Conservation (phyloP, 116 monocot genomes). For the Iris pallida region DNA sequence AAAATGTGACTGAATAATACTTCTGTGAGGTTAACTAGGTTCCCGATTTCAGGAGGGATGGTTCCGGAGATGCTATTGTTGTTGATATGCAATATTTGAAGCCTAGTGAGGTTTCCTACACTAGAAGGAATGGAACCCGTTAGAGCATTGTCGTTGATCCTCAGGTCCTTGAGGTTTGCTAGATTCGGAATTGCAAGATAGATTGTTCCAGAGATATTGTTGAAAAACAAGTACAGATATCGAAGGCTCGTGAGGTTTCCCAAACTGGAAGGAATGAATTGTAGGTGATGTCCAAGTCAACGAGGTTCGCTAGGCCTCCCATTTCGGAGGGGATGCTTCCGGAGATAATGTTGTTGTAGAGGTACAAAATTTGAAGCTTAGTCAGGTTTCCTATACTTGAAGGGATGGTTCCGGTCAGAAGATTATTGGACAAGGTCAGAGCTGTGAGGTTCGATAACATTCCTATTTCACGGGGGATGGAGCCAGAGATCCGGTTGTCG, state of each 20-base stretch:
- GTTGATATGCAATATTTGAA: neutral
- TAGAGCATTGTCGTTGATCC: neutral
- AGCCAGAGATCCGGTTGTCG: conserved; percentile 24
- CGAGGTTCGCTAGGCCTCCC: conserved; percentile 16
- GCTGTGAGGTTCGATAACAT: conserved; percentile 12
- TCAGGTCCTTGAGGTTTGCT: neutral
- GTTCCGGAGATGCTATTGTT: conserved; percentile 7
- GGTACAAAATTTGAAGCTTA: conserved; percentile 21
- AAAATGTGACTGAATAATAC: neutral
- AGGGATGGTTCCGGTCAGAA: conserved; percentile 30
- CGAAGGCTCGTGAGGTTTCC: conserved; percentile 8
- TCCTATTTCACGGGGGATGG: conserved; percentile 27
- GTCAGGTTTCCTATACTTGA: conserved; percentile 29
- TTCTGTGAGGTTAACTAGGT: neutral
- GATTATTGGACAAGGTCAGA: conserved; percentile 1
- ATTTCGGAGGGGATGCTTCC: conserved; percentile 51
- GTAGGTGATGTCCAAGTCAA: neutral
- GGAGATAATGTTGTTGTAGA: conserved; percentile 32
- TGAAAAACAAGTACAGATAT: neutral
- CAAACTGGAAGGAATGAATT: conserved; percentile 11
- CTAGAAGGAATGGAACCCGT: conserved; percentile 13
- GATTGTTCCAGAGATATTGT: neutral
- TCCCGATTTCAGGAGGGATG: conserved; percentile 10
- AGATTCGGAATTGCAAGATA: conserved; percentile 14
- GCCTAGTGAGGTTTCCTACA: neutral